A percentile compares a stretch with the other conserved stretches of the same genome.
Conservation (phyloP, 2,329 filamentous ascomycete species). For the Gnomoniopsis smithogilvyi region DNA sequence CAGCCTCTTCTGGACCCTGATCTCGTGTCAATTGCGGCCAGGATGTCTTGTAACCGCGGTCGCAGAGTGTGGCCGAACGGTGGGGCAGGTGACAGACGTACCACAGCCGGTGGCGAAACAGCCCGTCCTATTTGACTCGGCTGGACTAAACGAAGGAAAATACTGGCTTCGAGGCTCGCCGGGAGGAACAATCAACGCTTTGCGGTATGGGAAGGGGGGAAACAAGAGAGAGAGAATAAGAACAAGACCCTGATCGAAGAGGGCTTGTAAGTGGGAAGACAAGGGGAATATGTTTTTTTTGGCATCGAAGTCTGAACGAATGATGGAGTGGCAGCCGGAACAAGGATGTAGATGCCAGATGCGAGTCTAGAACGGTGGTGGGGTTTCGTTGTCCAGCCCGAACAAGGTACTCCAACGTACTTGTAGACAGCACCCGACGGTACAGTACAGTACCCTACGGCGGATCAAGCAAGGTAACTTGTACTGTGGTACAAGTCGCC, state of each 20-base stretch:
- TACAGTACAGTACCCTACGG: conserved; percentile 6
- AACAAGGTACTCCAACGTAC: conserved; percentile 6
- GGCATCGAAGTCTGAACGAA: background rate
- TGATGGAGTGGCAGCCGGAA: background rate
- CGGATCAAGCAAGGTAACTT: background rate
- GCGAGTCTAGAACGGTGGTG: conserved; percentile 2
- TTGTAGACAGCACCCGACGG: conserved; percentile 3
- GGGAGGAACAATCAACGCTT: conserved; percentile 9
- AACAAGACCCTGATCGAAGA: background rate
- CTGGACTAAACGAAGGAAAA: conserved; percentile 6
- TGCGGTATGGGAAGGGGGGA: background rate
- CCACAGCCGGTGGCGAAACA: conserved; percentile 18
- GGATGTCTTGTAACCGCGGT: conserved; percentile 14
- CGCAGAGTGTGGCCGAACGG: conserved; percentile 18
- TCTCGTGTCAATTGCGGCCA: conserved; percentile 18
- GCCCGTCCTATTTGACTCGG: conserved; percentile 9
- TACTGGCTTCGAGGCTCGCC: conserved; percentile 9
- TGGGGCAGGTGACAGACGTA: conserved; percentile 21
- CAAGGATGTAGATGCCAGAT: background rate
- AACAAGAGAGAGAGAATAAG: background rate
- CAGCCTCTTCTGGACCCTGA: conserved; percentile 18
- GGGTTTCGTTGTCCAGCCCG: background rate
- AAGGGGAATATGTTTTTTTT: background rate
- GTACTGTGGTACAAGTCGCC: background rate
- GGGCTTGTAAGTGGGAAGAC: background rate